Base-by-base conservation (phyloP, 805 yeast genomes). In the Starmerella bombicola region DNA sequence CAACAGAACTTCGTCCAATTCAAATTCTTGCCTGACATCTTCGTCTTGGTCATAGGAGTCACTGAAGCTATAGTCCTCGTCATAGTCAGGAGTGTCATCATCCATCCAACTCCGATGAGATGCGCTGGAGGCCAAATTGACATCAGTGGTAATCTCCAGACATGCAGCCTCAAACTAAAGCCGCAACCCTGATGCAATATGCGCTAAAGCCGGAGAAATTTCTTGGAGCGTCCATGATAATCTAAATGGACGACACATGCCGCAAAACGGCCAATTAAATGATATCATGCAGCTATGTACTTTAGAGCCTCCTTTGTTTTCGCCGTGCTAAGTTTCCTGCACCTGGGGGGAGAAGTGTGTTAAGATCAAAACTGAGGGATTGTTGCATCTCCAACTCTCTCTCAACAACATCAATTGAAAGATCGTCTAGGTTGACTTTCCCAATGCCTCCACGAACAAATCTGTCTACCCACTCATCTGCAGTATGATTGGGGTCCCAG, bases 1-100 rank as follows among this genome's bases (percentile, higher is more conserved):
- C 5, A 23, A 8, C 18, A 20, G 23, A 7, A 45, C 25, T n/a
- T 45, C 42, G 28, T 45, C 49, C 3, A 45, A 31, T 32, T 33
- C 49, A 18, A 45, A 33, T 33, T 41, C 48, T 9, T 29, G 33
- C 9, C 29, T 13, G 12, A 38, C 26, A 2, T 63, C 61, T 18
- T 52, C 62, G 12, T 57, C 64, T 15, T 57, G 63, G 24, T 52
- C 61, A n/a, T 63, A 66, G 35, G 59, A 57, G 16, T 60, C 63
- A 36, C 25, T 29, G 17, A 33, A 38, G 15, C 22, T 30, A 21
- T 22, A 33, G 23, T 47, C 47, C 6, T 43, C 54, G 22, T 45
- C 50, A 22, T 41, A 38, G 18, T 36, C 46, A 31, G 37, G 35
- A 5, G 36, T 43, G 36, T 49, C 41, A 9, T 40, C 43, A 3